Evolutionary conservation across 257 asterid species (phyloP).

Genomic region (Anisodus acutangulus): DNA sequence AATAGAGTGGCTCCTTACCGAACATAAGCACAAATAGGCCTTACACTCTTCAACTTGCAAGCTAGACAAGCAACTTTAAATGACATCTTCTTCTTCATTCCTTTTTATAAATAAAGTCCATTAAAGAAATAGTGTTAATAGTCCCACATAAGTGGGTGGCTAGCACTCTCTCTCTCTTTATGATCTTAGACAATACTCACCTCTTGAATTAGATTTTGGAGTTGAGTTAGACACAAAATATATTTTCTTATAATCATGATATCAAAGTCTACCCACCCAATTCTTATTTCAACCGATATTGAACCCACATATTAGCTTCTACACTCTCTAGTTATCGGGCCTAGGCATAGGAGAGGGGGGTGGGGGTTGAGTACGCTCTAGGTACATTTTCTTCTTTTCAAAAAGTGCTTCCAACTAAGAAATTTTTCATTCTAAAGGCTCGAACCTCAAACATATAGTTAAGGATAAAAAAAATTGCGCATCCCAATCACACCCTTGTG

Average conservation of each 20-base stretch:
- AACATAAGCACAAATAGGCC: slow-evolving; percentile 5
- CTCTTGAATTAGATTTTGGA: neutral
- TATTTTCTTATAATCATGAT: neutral
- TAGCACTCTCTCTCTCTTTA: neutral
- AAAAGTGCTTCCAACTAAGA: neutral
- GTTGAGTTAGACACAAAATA: neutral
- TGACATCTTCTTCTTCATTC: neutral
- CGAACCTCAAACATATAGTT: neutral
- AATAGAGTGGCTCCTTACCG: neutral
- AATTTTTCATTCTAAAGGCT: neutral
- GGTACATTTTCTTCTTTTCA: neutral
- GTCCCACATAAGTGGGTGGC: neutral
- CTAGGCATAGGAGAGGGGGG: too few relatives aligned
- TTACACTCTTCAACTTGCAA: neutral
- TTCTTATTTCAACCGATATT: neutral
- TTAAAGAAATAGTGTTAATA: neutral
- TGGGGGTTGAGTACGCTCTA: too few relatives aligned
- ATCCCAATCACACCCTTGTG: neutral
- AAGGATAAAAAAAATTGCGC: neutral
- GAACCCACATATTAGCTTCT: neutral
- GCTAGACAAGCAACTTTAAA: neutral
- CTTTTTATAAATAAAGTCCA: neutral
- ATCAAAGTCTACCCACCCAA: neutral
- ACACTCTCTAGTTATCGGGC: neutral
- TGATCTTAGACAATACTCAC: neutral